Conservation (phyloP, 1,284 basidiomycete genomes). For the Moesziomyces sp. region DNA sequence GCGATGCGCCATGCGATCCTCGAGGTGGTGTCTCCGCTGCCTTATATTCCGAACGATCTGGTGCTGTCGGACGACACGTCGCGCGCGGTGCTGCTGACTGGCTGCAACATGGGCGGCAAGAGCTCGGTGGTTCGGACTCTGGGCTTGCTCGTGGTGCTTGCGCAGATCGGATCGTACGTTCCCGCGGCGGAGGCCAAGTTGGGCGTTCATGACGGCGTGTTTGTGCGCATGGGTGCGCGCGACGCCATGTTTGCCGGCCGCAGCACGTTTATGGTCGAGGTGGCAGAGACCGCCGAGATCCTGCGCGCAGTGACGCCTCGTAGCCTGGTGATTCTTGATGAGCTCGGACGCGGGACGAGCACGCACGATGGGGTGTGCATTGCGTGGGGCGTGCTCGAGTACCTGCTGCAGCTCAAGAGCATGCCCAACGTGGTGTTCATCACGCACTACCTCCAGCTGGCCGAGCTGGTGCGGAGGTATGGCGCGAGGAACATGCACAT, state of each 20-base stretch:
- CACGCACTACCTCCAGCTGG: constrained; percentile 61
- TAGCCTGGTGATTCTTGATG: constrained; percentile 68
- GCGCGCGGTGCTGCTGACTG: constrained; percentile 58
- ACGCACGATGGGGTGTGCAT: constrained; percentile 59
- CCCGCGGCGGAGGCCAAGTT: constrained; percentile 79
- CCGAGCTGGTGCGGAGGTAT: constrained; percentile 17
- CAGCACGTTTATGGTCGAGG: constrained; percentile 95
- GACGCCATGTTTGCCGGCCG: constrained; percentile 85
- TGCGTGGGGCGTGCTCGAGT: constrained; percentile 50
- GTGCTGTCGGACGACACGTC: constrained; percentile 12
- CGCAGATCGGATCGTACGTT: constrained; percentile 73
- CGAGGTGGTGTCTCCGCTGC: constrained; percentile 39
- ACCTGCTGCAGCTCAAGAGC: constrained; percentile 22
- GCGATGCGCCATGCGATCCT: constrained; percentile 62
- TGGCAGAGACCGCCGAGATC: constrained; percentile 92
- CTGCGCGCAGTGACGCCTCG: constrained; percentile 69
- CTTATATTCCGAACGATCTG: constrained; percentile 61
- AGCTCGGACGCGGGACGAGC: constrained; percentile 53
- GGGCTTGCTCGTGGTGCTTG: constrained; percentile 68
- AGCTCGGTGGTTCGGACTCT: constrained; percentile 72
- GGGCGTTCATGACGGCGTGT: constrained; percentile 82
- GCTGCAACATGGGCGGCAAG: constrained; percentile 73
- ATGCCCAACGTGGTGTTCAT: constrained; percentile 56
- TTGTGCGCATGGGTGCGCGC: constrained; percentile 85
- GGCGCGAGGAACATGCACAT: constrained; percentile 14